A percentile compares a stretch with the other conserved stretches of the same genome.
phyloP scores from a whole-genome alignment of 106 monocot species.

The Apostasia shenzhenica region DNA sequence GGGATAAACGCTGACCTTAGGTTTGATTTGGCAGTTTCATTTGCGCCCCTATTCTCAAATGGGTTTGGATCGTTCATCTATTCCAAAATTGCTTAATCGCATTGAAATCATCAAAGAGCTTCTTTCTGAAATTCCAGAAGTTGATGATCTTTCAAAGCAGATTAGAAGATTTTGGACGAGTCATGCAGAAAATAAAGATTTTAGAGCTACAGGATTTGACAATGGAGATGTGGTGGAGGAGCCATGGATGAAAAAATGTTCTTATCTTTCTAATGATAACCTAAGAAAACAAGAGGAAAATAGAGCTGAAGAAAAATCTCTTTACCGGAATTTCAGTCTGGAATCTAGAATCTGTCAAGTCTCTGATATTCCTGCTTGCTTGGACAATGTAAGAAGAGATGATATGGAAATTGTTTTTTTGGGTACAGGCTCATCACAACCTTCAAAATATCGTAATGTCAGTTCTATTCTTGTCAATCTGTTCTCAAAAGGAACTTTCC shows the following conservation, averaged over 20 bases:
- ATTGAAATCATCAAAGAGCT: slow-evolving; percentile 58
- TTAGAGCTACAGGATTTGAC: neutral
- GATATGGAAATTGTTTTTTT: slow-evolving; percentile 92
- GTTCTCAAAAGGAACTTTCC: slow-evolving; percentile 80
- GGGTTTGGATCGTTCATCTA: slow-evolving; percentile 66
- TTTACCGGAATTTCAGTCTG: slow-evolving; percentile 9
- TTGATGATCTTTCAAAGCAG: slow-evolving; percentile 46
- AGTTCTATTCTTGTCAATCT: slow-evolving; percentile 90
- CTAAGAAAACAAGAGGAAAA: slow-evolving; percentile 10
- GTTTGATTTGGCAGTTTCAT: slow-evolving; percentile 40
- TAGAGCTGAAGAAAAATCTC: slow-evolving; percentile 12
- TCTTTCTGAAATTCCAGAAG: slow-evolving; percentile 82
- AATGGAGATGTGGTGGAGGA: slow-evolving; percentile 50
- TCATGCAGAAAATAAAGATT: slow-evolving; percentile 16
- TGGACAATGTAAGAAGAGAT: slow-evolving; percentile 78
- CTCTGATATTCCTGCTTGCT: slow-evolving; percentile 61
- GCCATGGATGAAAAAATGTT: slow-evolving; percentile 58
- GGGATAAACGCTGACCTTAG: too few relatives aligned
- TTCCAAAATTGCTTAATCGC: slow-evolving; percentile 40
- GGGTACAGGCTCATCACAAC: slow-evolving; percentile 96
- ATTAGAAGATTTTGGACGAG: slow-evolving; percentile 45
- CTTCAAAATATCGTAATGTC: slow-evolving; percentile 96
- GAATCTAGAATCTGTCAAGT: slow-evolving; percentile 9
- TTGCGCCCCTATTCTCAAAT: slow-evolving; percentile 78
- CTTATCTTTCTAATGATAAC: slow-evolving; percentile 8